These are phyloP conservation scores for Diutina siamensis DNA, from an alignment of 1,139 yeast species.

Conservation along the genomic window DNA sequence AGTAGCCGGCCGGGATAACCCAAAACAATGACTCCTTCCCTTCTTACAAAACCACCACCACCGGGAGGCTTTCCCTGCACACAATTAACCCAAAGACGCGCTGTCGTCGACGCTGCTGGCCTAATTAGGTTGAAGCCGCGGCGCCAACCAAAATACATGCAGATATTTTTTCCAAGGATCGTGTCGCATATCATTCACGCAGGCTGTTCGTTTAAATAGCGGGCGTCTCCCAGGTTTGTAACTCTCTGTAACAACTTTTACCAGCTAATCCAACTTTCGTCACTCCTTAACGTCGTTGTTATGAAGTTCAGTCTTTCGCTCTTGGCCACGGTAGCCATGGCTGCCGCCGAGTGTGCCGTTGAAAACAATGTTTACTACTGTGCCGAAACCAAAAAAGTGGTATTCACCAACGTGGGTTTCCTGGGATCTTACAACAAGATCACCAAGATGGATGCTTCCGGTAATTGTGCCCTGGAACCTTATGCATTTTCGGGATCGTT, in stretches of 20 bases:
- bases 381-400: slow-evolving; percentile 50
- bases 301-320: slow-evolving; percentile 4
- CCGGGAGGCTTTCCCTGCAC: too few species aligned
- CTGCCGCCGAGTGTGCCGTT: slow-evolving; percentile 30
- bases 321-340: slow-evolving; percentile 8
- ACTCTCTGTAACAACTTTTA: not conserved
- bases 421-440: slow-evolving; percentile 71
- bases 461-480: slow-evolving; percentile 39
- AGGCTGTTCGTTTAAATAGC: not conserved
- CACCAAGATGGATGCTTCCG: slow-evolving; percentile 42
- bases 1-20: too few species aligned
- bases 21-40: too few species aligned
- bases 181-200: too few species aligned
- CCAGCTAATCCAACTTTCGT: not conserved
- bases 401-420: slow-evolving; percentile 49
- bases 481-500: slow-evolving; percentile 53
- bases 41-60: too few species aligned
- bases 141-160: too few species aligned
- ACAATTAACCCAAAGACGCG: too few species aligned
- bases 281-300: slow-evolving; percentile 1
- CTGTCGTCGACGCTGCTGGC: too few species aligned
- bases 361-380: slow-evolving; percentile 78
- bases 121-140: too few species aligned
- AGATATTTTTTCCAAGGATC: too few species aligned
- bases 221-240: not conserved